A percentile compares a stretch with the other conserved stretches of the same genome.
Evolutionary conservation across 306 rosid genomes (phyloP).

Genomic region (Cercis canadensis): DNA sequence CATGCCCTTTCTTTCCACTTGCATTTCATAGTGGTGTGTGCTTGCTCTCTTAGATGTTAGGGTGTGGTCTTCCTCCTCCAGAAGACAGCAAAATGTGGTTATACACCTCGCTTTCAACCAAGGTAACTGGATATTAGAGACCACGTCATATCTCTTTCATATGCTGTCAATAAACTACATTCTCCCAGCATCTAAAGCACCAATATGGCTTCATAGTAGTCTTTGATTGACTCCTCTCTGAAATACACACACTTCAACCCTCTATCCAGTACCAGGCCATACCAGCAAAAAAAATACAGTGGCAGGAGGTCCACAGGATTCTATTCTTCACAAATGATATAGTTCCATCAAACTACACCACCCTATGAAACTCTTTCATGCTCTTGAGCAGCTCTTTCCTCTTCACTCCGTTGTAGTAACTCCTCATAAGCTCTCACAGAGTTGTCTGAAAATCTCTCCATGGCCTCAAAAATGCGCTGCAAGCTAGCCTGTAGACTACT

Average conservation of each 20-base stretch:
- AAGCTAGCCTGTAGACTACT: slow-evolving; percentile 79
- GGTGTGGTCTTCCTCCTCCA: background rate
- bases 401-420: slow-evolving; percentile 74
- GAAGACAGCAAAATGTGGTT: slow-evolving; percentile 7
- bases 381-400: slow-evolving; percentile 53
- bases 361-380: slow-evolving; percentile 51
- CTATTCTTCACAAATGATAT: slow-evolving; percentile 8
- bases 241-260: background rate
- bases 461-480: slow-evolving; percentile 90
- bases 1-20: background rate
- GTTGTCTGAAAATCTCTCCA: slow-evolving; percentile 84
- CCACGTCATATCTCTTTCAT: slow-evolving; percentile 3
- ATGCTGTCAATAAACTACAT: slow-evolving; percentile 23
- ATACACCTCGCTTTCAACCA: background rate
- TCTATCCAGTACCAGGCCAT: slow-evolving; percentile 3
- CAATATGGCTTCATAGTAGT: slow-evolving; percentile 11
- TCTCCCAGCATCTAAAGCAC: slow-evolving; percentile 26
- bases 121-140: background rate
- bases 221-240: background rate
- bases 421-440: slow-evolving; percentile 82
- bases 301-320: slow-evolving; percentile 25
- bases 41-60: too few relatives aligned
- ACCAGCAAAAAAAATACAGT: slow-evolving; percentile 3
- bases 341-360: slow-evolving; percentile 22
- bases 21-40: background rate